These are phyloP conservation scores for Scleromitrula shiraiana DNA, from an alignment of 2,329 filamentous ascomycete species.

Conservation along the genomic window DNA sequence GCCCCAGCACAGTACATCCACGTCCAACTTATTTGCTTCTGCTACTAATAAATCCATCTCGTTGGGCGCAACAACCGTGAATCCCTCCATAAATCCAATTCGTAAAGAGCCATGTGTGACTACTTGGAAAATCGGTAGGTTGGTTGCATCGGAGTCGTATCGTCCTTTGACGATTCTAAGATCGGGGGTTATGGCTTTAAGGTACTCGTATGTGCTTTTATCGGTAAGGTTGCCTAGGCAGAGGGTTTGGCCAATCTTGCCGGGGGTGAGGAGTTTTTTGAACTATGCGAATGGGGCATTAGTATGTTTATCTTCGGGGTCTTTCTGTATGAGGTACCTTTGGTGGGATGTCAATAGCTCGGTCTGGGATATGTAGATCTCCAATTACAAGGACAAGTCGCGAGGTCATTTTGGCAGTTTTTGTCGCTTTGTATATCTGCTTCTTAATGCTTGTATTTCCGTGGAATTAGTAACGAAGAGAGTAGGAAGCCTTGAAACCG, in stretches of 20 bases:
- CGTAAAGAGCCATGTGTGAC: conserved; percentile 58
- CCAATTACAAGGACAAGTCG: conserved; percentile 87
- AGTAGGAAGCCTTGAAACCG: too few species aligned
- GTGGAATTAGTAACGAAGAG: too few species aligned
- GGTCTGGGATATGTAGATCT: conserved; percentile 88
- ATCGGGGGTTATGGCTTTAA: conserved; percentile 65
- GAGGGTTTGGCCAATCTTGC: conserved; percentile 75
- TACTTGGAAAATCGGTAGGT: conserved; percentile 56
- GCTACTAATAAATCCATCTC: conserved; percentile 60
- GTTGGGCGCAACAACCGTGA: conserved; percentile 54
- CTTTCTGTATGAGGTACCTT: conserved; percentile 51
- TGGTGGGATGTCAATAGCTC: conserved; percentile 81
- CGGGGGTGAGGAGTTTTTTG: conserved; percentile 75
- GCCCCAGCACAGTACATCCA: conserved; percentile 62
- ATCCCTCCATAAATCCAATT: conserved; percentile 60
- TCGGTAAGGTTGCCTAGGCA: conserved; percentile 77
- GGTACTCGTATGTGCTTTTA: conserved; percentile 72
- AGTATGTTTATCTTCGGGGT: conserved; percentile 12
- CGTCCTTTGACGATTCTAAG: conserved; percentile 62
- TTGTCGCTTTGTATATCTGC: background rate
- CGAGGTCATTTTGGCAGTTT: conserved; percentile 52
- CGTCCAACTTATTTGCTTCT: conserved; percentile 60
- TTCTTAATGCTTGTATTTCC: background rate
- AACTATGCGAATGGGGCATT: conserved; percentile 44
- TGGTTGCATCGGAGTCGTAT: conserved; percentile 59